Base-by-base conservation (phyloP, 179 eudicot genomes). In the Spergularia azorica region DNA sequence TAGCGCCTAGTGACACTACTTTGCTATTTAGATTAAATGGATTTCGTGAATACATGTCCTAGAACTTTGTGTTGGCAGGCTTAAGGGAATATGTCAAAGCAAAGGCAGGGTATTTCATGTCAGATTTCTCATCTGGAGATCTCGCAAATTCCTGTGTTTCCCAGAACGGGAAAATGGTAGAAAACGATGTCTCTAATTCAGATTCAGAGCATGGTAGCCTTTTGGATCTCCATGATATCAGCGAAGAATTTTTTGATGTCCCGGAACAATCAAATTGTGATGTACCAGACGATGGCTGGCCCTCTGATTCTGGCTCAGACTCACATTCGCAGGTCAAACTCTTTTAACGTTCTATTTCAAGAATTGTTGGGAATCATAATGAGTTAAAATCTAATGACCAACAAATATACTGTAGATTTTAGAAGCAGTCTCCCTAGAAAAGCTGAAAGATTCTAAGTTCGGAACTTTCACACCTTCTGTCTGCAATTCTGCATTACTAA, bases 181-280 rank as follows among this genome's bases (percentile, higher is more conserved):
- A 86, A 65, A 81, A 77, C 76, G 89, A 81, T 57, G 26, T 58
- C 69, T 82, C 79, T 17, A 75, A 71, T 76, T 60, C 77, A 67
- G 76, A 86, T 73, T 83, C 88, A 38, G 91, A 85, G 67, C 83
- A 74, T 73, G 79, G 86, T 65, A 86, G 90, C 71, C 86, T 89
- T 72, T 74, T 83, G 9, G 88, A 84, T 57, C 69, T 89, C 72
- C 83, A 83, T 79, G 95, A 90, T 82, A 83, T 84, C 14, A 50
- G 86, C 50, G 95, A 90, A 82, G 95, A 90, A 67, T 89, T 89
- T 79, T 90, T 87, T 82, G 95, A 90, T 82, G 92, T 89, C 67
- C 82, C 86, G 3, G 95, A 90, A 66, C 92, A 85, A 61, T 77
- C 88, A 76, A 87, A 86, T 76, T 79, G 50, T 86, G 92, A 90